These are phyloP conservation scores for Hippophae tibetana DNA, from an alignment of 306 rosid species.

Conservation along the genomic window DNA sequence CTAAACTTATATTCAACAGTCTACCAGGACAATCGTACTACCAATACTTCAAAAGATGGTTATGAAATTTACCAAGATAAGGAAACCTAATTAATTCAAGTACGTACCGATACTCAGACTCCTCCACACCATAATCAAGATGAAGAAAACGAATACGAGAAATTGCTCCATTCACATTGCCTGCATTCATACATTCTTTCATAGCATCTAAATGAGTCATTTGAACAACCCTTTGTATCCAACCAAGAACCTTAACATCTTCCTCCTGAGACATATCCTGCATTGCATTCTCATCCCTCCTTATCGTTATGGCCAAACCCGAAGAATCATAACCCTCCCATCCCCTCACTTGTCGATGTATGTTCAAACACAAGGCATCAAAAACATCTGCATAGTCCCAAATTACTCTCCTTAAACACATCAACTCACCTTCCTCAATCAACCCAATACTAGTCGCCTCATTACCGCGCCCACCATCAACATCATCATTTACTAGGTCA, in stretches of 20 bases:
- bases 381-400: slow-evolving; percentile 54
- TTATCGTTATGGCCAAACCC: slow-evolving; percentile 38
- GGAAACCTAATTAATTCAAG: background rate
- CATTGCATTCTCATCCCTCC: slow-evolving; percentile 26
- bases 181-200: slow-evolving; percentile 42
- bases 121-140: slow-evolving; percentile 57
- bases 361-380: slow-evolving; percentile 61
- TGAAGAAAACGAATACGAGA: slow-evolving; percentile 65
- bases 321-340: slow-evolving; percentile 43
- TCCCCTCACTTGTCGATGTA: slow-evolving; percentile 48
- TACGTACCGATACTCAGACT: slow-evolving; percentile 76
- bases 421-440: slow-evolving; percentile 51
- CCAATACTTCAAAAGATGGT: too few relatives aligned
- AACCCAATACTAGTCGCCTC: slow-evolving; percentile 16
- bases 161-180: slow-evolving; percentile 45
- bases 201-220: slow-evolving; percentile 63
- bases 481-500: slow-evolving; percentile 17
- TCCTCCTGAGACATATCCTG: slow-evolving; percentile 24
- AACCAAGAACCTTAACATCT: slow-evolving; percentile 44
- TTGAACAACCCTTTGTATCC: slow-evolving; percentile 59
- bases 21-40: too few relatives aligned
- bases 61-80: background rate
- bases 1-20: too few relatives aligned
- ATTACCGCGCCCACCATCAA: slow-evolving; percentile 14
- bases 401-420: slow-evolving; percentile 46